Evolutionary conservation across 371 early-diverging fungal species (phyloP).

Genomic region (Choanephora cucurbitarum): DNA sequence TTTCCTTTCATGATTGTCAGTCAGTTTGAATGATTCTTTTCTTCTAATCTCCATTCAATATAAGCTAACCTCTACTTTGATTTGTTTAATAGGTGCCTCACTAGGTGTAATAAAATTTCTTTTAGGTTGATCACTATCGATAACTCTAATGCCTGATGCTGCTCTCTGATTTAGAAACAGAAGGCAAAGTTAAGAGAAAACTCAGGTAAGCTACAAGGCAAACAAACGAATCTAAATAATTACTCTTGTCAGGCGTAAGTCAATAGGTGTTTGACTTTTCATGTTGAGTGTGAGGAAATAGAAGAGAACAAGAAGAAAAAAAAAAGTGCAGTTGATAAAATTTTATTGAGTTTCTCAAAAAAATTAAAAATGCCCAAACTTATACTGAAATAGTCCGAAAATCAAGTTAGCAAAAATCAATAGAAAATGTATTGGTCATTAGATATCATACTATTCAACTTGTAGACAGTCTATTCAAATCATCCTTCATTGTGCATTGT

Average conservation of each 20-base stretch:
- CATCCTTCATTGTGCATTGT: too few species aligned
- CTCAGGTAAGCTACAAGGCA: too few species aligned
- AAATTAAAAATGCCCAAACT: background rate
- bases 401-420: too few species aligned
- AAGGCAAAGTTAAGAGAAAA: too few species aligned
- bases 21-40: too few species aligned
- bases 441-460: too few species aligned
- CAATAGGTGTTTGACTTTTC: conserved; percentile 10
- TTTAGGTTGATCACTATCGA: background rate
- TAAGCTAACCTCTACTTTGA: background rate
- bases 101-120: background rate
- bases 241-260: conserved; percentile 17
- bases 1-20: too few species aligned
- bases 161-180: background rate
- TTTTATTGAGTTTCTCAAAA: background rate
- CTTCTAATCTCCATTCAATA: too few species aligned
- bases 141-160: background rate
- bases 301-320: conserved; percentile 6
- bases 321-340: background rate
- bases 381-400: too few species aligned
- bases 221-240: too few species aligned
- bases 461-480: too few species aligned
- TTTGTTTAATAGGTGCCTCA: background rate
- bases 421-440: too few species aligned
- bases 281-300: conserved; percentile 3